These are phyloP conservation scores for Aureoboletus auriporus DNA, from an alignment of 768 basidiomycete genomes.

Conservation along the genomic window DNA sequence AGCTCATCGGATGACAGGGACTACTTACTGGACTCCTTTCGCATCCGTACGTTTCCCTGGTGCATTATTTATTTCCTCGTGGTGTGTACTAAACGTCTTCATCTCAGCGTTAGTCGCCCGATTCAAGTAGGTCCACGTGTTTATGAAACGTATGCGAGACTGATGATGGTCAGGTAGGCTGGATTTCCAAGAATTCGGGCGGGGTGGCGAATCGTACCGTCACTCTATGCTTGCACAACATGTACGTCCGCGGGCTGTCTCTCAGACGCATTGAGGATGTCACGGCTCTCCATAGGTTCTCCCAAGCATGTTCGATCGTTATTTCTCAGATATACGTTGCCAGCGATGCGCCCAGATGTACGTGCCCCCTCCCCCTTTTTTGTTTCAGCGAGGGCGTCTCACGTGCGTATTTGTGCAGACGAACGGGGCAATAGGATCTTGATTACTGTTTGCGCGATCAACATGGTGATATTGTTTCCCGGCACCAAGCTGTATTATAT, in stretches of 20 bases:
- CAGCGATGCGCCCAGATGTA: conserved; percentile 56
- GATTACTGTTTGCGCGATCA: conserved; percentile 47
- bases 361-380: conserved; percentile 4
- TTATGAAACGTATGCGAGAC: neutral
- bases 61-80: neutral
- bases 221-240: conserved; percentile 57
- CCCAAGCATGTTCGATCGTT: conserved; percentile 42
- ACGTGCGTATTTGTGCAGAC: conserved; percentile 30
- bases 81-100: neutral
- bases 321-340: conserved; percentile 52
- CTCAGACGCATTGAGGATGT: too few species aligned
- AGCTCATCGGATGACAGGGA: neutral
- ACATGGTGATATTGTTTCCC: conserved; percentile 51
- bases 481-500: conserved; percentile 51
- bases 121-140: conserved; percentile 34
- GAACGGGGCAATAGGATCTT: conserved; percentile 54
- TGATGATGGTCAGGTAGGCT: conserved; percentile 37
- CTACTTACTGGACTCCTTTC: conserved; percentile 42
- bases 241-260: conserved; percentile 24
- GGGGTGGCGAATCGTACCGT: conserved; percentile 57
- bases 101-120: conserved; percentile 40
- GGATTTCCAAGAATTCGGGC: conserved; percentile 59
- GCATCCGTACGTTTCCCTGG: conserved; percentile 33
- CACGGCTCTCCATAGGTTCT: conserved; percentile 27
- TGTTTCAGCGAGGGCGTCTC: too few species aligned